These are phyloP conservation scores for Pyropia haitanensis DNA, from an alignment of 23 red algal species.

Conservation along the genomic window DNA sequence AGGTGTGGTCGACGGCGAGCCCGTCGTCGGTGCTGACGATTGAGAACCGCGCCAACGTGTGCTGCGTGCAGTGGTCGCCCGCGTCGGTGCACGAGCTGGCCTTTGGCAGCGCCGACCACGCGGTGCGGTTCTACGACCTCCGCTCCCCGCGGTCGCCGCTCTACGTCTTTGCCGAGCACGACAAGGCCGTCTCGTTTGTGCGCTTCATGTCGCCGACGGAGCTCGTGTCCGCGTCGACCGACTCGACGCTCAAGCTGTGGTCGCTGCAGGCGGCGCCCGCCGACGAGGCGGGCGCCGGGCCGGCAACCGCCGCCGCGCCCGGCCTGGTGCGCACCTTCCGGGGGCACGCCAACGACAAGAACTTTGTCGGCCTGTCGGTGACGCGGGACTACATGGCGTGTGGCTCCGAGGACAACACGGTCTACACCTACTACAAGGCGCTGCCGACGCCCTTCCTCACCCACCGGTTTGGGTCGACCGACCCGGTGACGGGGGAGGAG, in stretches of 20 bases:
- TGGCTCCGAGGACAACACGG: constrained; percentile 84
- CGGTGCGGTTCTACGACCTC: constrained; percentile 86
- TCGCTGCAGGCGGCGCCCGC: constrained; percentile 23
- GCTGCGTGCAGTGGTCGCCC: constrained; percentile 88
- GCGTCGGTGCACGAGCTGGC: constrained; percentile 25
- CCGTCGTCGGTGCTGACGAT: constrained; percentile 54
- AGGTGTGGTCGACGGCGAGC: constrained; percentile 69
- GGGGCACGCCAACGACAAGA: constrained; percentile 84
- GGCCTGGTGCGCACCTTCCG: constrained; percentile 49
- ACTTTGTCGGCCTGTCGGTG: constrained; percentile 92
- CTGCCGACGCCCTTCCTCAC: constrained; percentile 46
- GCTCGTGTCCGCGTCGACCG: constrained; percentile 66
- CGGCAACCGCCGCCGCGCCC: background rate
- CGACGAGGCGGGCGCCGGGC: too few species aligned
- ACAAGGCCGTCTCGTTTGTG: constrained; percentile 78
- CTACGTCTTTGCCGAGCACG: constrained; percentile 61
- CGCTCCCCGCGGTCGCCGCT: constrained; percentile 48
- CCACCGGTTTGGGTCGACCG: constrained; percentile 49
- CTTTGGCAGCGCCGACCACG: constrained; percentile 74
- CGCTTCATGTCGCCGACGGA: constrained; percentile 51
- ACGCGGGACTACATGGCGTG: constrained; percentile 82
- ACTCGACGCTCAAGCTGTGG: constrained; percentile 69
- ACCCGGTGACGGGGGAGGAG: constrained; percentile 58
- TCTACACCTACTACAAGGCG: constrained; percentile 83
- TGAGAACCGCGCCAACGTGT: constrained; percentile 93